Conservation (phyloP, 1,284 basidiomycete species). For the Trametes polyzona region DNA sequence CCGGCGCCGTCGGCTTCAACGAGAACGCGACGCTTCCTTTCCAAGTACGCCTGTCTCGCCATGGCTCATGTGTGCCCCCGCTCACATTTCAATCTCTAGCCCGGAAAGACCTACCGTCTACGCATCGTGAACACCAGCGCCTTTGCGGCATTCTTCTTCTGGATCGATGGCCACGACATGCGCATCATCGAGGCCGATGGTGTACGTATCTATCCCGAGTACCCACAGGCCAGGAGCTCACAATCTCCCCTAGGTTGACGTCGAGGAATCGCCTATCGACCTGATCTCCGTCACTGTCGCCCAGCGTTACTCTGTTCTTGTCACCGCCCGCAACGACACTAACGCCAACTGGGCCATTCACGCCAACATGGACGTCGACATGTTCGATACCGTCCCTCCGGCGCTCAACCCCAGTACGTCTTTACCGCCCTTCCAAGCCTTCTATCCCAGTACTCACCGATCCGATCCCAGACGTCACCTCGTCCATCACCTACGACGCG, state of each 20-base stretch:
- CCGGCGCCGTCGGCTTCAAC: constrained; percentile 75
- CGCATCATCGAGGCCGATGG: constrained; percentile 89
- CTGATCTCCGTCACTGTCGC: constrained; percentile 79
- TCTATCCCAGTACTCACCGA: not conserved
- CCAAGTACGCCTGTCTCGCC: constrained; percentile 39
- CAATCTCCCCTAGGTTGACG: constrained; percentile 61
- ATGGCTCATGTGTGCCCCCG: not conserved
- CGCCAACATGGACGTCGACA: constrained; percentile 84
- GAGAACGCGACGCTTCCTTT: constrained; percentile 88
- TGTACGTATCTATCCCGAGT: constrained; percentile 44
- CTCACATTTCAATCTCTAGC: constrained; percentile 32
- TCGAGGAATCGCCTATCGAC: constrained; percentile 72
- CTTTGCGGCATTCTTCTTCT: constrained; percentile 80
- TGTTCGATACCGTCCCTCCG: constrained; percentile 85
- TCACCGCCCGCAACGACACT: constrained; percentile 88
- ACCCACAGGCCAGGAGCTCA: not conserved
- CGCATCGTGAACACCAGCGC: constrained; percentile 79
- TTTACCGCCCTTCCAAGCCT: not conserved
- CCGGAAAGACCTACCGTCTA: constrained; percentile 81
- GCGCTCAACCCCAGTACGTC: constrained; percentile 73
- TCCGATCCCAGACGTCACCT: constrained; percentile 65
- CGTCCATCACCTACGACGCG: constrained; percentile 69
- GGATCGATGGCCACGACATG: constrained; percentile 94
- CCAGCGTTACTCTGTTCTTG: constrained; percentile 93
- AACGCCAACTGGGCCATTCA: constrained; percentile 86